Evolutionary conservation across 495 filamentous ascomycete species (phyloP).

Genomic region (Penicillium manginii): DNA sequence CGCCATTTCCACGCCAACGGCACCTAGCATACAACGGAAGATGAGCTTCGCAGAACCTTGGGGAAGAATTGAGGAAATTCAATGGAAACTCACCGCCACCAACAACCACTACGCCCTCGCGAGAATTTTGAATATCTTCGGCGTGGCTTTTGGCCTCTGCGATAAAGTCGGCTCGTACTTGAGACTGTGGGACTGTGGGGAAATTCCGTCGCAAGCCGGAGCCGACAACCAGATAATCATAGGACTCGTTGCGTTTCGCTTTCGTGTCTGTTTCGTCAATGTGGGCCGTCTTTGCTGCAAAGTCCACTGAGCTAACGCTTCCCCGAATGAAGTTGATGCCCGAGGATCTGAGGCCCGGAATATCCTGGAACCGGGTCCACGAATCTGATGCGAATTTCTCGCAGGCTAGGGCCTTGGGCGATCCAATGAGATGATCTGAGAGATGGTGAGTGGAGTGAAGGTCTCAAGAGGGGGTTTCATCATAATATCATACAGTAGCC

Average conservation of each 20-base stretch:
- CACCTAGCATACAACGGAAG: constrained; percentile 43
- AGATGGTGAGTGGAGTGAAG: neutral
- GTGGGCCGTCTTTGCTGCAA: constrained; percentile 51
- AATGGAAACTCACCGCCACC: constrained; percentile 45
- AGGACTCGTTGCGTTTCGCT: constrained; percentile 38
- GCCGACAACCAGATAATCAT: constrained; percentile 68
- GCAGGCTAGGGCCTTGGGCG: constrained; percentile 63
- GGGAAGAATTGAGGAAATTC: neutral
- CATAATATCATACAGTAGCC: constrained; percentile 60
- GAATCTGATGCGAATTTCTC: constrained; percentile 56
- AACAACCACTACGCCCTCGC: constrained; percentile 60
- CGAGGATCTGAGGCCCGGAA: constrained; percentile 57
- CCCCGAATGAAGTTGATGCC: constrained; percentile 61
- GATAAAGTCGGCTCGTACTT: constrained; percentile 57
- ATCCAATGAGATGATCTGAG: constrained; percentile 64
- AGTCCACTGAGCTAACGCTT: constrained; percentile 56
- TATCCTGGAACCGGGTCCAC: constrained; percentile 64
- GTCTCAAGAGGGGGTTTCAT: neutral
- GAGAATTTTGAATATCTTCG: constrained; percentile 28
- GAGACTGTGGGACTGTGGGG: constrained; percentile 64
- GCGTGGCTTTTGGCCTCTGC: constrained; percentile 49
- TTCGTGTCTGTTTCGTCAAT: constrained; percentile 38
- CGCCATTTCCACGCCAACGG: constrained; percentile 74
- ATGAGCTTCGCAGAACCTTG: neutral
- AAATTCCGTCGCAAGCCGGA: constrained; percentile 64